These are phyloP conservation scores for Apiotrichum montevideense DNA, from an alignment of 1,284 basidiomycete species.

Conservation along the genomic window DNA sequence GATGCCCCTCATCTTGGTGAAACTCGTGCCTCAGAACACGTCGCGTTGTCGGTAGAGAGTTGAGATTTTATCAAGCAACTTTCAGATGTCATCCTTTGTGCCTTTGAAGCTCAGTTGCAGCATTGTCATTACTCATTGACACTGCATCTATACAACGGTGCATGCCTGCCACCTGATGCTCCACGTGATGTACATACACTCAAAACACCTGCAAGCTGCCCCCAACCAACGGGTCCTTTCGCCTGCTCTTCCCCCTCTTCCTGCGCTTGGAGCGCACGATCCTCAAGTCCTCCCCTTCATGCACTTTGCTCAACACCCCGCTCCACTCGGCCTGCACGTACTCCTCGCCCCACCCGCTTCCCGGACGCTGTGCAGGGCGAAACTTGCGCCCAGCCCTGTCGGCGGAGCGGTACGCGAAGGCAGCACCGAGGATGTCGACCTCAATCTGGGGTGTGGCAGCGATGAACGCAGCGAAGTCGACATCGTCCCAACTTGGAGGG, in stretches of 20 bases:
- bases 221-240: slow-evolving; percentile 40
- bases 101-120: too few relatives aligned
- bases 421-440: slow-evolving; percentile 45
- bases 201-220: slow-evolving; percentile 24
- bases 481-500: slow-evolving; percentile 5
- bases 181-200: not conserved
- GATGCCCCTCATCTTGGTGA: too few relatives aligned
- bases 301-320: slow-evolving; percentile 2
- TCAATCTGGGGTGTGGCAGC: slow-evolving; percentile 32
- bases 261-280: slow-evolving; percentile 6
- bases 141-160: too few relatives aligned
- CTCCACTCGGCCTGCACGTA: slow-evolving; percentile 37
- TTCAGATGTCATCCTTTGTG: too few relatives aligned
- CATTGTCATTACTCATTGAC: too few relatives aligned
- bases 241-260: slow-evolving; percentile 32
- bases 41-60: too few relatives aligned
- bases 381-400: slow-evolving; percentile 49
- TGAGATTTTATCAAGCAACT: too few relatives aligned
- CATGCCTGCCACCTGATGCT: too few relatives aligned
- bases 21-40: too few relatives aligned
- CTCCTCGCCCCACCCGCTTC: slow-evolving; percentile 42
- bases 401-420: slow-evolving; percentile 45
- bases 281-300: not conserved
- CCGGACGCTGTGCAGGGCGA: slow-evolving; percentile 36
- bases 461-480: slow-evolving; percentile 16